A percentile compares a stretch with the other conserved stretches of the same genome.
These are phyloP conservation scores for Platanthera guangdongensis DNA, from an alignment of 106 monocot species.

Conservation along the genomic window DNA sequence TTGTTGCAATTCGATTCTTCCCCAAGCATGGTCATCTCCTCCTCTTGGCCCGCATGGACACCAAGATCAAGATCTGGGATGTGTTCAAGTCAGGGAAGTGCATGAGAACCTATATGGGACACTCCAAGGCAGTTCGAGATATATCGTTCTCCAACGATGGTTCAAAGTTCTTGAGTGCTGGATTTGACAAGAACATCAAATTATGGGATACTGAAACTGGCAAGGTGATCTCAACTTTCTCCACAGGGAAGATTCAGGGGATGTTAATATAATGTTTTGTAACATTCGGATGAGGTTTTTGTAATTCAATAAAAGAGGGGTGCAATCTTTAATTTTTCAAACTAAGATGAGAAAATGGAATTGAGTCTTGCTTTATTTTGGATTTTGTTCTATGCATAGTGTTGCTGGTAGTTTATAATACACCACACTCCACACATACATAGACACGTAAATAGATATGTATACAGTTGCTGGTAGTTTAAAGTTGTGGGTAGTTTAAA, in stretches of 20 bases:
- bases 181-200: constrained; percentile 94
- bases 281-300: too few relatives aligned
- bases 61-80: constrained; percentile 98
- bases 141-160: constrained; percentile 94
- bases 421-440: too few relatives aligned
- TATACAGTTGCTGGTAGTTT: too few relatives aligned
- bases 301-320: too few relatives aligned
- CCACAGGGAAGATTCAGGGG: constrained; percentile 91
- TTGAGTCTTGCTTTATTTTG: too few relatives aligned
- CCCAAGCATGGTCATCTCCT: constrained; percentile 80
- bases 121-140: constrained; percentile 87
- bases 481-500: too few relatives aligned
- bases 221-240: constrained; percentile 90
- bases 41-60: constrained; percentile 86
- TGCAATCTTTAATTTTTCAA: too few relatives aligned
- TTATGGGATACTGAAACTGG: constrained; percentile 98
- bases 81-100: constrained; percentile 85
- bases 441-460: too few relatives aligned
- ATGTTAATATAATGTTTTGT: too few relatives aligned
- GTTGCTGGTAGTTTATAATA: too few relatives aligned
- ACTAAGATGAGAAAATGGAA: too few relatives aligned
- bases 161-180: constrained; percentile 77
- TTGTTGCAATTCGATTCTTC: constrained; percentile 85
- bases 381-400: too few relatives aligned
- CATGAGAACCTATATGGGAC: constrained; percentile 99